Conservation (phyloP, 2,329 filamentous ascomycete genomes). For the Penicillium thymicola region DNA sequence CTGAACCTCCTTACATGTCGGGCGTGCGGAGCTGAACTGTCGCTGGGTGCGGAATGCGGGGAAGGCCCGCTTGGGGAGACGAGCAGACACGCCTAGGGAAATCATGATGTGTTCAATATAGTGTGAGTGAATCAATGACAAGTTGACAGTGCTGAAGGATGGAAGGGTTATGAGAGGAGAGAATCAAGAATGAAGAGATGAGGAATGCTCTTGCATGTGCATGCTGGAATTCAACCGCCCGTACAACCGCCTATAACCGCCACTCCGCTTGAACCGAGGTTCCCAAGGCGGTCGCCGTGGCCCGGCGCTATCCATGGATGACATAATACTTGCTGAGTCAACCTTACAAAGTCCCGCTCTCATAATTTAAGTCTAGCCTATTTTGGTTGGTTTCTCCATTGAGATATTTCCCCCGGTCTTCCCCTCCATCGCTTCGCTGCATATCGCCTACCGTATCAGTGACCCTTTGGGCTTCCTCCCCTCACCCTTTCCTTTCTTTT, state of each 20-base stretch:
- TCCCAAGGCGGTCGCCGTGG: background rate
- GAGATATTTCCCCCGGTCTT: constrained; percentile 15
- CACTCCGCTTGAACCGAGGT: constrained; percentile 28
- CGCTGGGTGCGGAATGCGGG: constrained; percentile 47
- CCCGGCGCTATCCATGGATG: constrained; percentile 4
- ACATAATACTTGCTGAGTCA: constrained; percentile 13
- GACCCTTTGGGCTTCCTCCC: background rate
- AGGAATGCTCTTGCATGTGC: constrained; percentile 3
- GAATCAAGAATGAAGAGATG: background rate
- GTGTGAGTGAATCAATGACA: background rate
- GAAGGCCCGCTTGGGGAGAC: constrained; percentile 29
- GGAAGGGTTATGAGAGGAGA: background rate
- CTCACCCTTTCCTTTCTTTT: background rate
- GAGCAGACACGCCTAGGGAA: constrained; percentile 25
- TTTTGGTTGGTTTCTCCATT: constrained; percentile 18
- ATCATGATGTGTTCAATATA: constrained; percentile 15
- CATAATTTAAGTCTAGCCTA: background rate
- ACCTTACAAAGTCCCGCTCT: no score
- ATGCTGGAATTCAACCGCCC: constrained; percentile 22
- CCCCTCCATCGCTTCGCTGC: constrained; percentile 14
- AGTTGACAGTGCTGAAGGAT: background rate
- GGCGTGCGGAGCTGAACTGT: constrained; percentile 52
- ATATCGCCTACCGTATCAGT: constrained; percentile 1
- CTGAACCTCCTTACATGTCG: constrained; percentile 63
- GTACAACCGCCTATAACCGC: constrained; percentile 25